These are phyloP conservation scores for Peronospora destructor DNA, from an alignment of 352 stramenopile species.

Conservation along the genomic window DNA sequence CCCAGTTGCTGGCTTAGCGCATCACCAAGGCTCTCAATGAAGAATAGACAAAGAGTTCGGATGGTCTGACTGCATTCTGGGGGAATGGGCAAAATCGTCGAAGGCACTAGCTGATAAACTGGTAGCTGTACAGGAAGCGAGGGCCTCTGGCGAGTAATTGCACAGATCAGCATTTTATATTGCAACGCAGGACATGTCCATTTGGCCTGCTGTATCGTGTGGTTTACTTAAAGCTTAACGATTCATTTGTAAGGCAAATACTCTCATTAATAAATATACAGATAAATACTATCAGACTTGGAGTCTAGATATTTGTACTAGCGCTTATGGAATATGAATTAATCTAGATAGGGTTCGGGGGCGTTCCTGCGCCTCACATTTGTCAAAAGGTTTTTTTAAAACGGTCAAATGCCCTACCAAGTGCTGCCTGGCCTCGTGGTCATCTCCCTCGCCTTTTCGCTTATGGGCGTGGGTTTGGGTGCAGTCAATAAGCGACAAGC, in stretches of 20 bases:
- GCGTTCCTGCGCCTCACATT: background rate
- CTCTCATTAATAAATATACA: no score
- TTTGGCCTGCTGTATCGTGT: no score
- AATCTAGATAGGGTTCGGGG: background rate
- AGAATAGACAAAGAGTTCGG: slow-evolving; percentile 21
- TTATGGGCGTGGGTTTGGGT: slow-evolving; percentile 67
- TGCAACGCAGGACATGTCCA: background rate
- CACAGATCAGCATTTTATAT: slow-evolving; percentile 13
- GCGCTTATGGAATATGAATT: no score
- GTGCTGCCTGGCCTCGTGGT: slow-evolving; percentile 71
- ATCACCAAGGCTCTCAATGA: slow-evolving; percentile 31
- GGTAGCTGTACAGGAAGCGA: slow-evolving; percentile 14
- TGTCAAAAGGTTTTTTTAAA: background rate
- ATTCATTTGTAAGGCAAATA: no score
- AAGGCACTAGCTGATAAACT: slow-evolving; percentile 21
- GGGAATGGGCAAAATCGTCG: slow-evolving; percentile 17
- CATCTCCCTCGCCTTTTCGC: slow-evolving; percentile 68
- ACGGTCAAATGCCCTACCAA: slow-evolving; percentile 71
- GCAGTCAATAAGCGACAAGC: slow-evolving; percentile 72
- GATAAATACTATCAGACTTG: background rate
- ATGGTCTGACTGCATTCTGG: slow-evolving; percentile 19
- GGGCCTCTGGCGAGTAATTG: slow-evolving; percentile 13
- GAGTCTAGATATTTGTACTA: background rate
- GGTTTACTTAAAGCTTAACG: no score
- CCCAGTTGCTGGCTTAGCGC: slow-evolving; percentile 34